phyloP scores from a whole-genome alignment of 2,329 filamentous ascomycete genomes.

The Pyrenophora seminiperda region DNA sequence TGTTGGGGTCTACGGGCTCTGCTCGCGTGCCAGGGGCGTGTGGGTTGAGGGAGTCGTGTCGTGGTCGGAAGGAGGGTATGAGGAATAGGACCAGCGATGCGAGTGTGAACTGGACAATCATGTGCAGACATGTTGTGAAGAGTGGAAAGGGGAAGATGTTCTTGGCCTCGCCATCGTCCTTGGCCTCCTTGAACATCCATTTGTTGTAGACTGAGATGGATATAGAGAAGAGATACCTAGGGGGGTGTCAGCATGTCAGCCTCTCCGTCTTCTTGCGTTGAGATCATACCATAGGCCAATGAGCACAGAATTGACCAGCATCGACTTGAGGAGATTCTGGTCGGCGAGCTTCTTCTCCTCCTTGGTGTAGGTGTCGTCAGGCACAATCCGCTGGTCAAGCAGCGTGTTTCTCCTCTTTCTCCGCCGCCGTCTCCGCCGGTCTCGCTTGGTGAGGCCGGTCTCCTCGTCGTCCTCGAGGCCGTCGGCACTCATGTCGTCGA shows the following conservation, averaged over 20 bases:
- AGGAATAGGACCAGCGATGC: slow-evolving; percentile 78
- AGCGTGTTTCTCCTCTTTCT: slow-evolving; percentile 71
- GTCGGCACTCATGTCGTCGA: slow-evolving; percentile 67
- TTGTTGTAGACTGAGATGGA: slow-evolving; percentile 88
- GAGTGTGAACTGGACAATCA: slow-evolving; percentile 87
- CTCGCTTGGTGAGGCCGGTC: slow-evolving; percentile 77
- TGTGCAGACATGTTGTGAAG: slow-evolving; percentile 93
- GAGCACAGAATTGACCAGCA: slow-evolving; percentile 76
- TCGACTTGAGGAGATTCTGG: slow-evolving; percentile 69
- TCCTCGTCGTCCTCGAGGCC: slow-evolving; percentile 84
- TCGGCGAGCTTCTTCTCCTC: slow-evolving; percentile 79
- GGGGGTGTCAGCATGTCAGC: slow-evolving; percentile 17
- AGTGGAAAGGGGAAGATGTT: slow-evolving; percentile 88
- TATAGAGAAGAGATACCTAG: slow-evolving; percentile 78
- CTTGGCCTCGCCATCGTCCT: slow-evolving; percentile 41
- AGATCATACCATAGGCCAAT: slow-evolving; percentile 75
- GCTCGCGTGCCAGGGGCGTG: slow-evolving; percentile 34
- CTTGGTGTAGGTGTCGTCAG: slow-evolving; percentile 60
- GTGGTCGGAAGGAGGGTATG: slow-evolving; percentile 80
- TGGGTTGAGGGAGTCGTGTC: slow-evolving; percentile 51
- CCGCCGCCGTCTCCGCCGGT: slow-evolving; percentile 69
- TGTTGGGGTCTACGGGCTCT: slow-evolving; percentile 51
- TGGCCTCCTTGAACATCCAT: slow-evolving; percentile 87
- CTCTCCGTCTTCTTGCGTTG: not conserved
- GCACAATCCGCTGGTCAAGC: slow-evolving; percentile 72